Base-by-base conservation (phyloP, 2,329 filamentous ascomycete species). In the Nothophoma quercina region DNA sequence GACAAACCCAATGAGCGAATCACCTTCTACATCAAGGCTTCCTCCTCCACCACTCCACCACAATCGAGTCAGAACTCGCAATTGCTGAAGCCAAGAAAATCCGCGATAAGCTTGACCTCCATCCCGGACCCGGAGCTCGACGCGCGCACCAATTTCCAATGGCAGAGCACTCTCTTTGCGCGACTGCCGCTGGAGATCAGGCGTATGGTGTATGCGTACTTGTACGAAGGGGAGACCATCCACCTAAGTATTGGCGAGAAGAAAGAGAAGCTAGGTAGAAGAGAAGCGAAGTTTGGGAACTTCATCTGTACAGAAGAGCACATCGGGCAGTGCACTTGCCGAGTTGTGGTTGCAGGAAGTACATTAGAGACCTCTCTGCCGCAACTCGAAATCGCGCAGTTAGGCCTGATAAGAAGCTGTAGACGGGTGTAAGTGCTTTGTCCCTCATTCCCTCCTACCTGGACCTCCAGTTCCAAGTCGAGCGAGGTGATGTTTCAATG, bases 151-250 rank as follows among this genome's bases (percentile, higher is more conserved):
- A 55, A 65, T 42, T 54, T 53, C 28, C 71, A 73, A 52, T 57
- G 40, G 7, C 67, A 70, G 33, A 65, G 64, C 22, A 41, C 53
- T 5, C 71, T 73, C 36, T 73, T 74, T 36, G 59, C 56, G 1
- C 58, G 49, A n/a, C n/a, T 74, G 22, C 71, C 70, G 10, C 33
- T 70, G 16, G 71, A 74, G 48, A 42, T 74, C 16, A 39, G 71
- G 33, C 48, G 47, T 15, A 65, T 67, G 58, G 64, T 74, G 29
- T 74, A 72, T 34, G 69, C 64, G 26, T 67, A 65, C 36, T 55
- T 72, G 15, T 60, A 70, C 36, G 67, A 65, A 7, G 51, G 49
- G 9, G 64, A 69, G 49, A 64, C 56, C 0, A 60, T 74, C 30
- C 71, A 74, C 56, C 52, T 74, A 22, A 70, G 65, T 1, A 35